Percentiles rank a stretch among this genome's conserved stretches.
phyloP scores from a whole-genome alignment of 257 asterid genomes.

The Lycium barbarum region DNA sequence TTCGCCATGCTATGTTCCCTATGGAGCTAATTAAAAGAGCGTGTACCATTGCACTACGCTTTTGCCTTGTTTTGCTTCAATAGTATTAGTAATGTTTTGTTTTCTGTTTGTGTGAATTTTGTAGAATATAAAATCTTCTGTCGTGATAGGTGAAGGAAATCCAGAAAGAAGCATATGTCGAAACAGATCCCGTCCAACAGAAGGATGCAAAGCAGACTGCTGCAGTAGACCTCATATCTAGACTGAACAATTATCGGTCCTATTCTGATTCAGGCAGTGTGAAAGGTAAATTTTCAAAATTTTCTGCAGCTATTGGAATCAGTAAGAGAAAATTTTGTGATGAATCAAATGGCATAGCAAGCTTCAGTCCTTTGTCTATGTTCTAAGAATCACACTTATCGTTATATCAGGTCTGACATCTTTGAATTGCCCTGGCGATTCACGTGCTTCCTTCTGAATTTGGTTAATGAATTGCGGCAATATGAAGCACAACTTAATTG shows the following conservation, averaged over 20 bases:
- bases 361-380: neutral
- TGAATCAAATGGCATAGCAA: neutral
- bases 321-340: neutral
- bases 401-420: neutral
- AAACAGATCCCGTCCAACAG: constrained; percentile 54
- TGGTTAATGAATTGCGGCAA: neutral
- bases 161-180: constrained; percentile 54
- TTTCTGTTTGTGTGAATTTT: neutral
- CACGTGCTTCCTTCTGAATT: neutral
- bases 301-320: constrained; percentile 9
- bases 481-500: neutral
- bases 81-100: neutral
- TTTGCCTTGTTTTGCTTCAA: neutral
- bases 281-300: constrained; percentile 54
- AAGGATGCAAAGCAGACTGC: constrained; percentile 79
- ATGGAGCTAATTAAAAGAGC: constrained; percentile 85
- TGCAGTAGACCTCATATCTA: constrained; percentile 77
- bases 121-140: neutral
- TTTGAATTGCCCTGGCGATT: neutral
- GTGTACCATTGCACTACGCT: constrained; percentile 29
- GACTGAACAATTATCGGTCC: constrained; percentile 78
- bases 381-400: no score
- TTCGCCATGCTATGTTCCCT: constrained; percentile 77
- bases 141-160: constrained; percentile 76
- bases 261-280: constrained; percentile 74